A percentile compares a stretch with the other conserved stretches of the same genome.
These are phyloP conservation scores for Phlegmacium glaucopus DNA, from an alignment of 768 basidiomycete genomes.

Conservation along the genomic window DNA sequence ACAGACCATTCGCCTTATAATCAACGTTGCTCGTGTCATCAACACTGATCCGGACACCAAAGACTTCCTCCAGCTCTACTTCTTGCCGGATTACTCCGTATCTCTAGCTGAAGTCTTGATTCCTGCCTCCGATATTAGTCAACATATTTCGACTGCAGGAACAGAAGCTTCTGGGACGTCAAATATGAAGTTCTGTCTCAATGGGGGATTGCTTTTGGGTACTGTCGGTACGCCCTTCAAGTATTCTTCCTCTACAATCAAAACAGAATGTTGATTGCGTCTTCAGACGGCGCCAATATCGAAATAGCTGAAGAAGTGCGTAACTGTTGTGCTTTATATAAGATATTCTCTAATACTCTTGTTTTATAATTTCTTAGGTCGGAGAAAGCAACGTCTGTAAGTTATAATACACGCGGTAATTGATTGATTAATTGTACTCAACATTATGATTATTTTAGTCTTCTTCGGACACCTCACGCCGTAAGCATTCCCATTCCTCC, in stretches of 20 bases:
- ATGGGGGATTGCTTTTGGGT: constrained; percentile 85
- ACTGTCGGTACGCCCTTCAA: constrained; percentile 54
- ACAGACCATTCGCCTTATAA: constrained; percentile 89
- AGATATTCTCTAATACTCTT: too few relatives aligned
- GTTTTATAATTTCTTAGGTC: too few relatives aligned
- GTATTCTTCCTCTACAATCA: not conserved
- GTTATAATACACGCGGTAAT: constrained; percentile 28
- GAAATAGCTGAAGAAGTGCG: constrained; percentile 87
- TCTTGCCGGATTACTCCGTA: constrained; percentile 95
- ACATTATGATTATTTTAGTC: constrained; percentile 40
- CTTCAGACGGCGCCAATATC: constrained; percentile 85
- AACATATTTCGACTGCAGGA: constrained; percentile 97
- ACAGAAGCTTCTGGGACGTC: constrained; percentile 85
- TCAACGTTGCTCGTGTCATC: constrained; percentile 80
- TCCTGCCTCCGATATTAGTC: constrained; percentile 90
- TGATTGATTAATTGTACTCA: not conserved
- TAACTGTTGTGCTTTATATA: not conserved
- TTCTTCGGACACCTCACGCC: constrained; percentile 90
- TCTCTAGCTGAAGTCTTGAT: constrained; percentile 81
- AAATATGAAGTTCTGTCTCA: constrained; percentile 89
- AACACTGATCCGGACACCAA: constrained; percentile 85
- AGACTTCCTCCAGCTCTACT: constrained; percentile 83
- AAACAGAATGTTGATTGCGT: not conserved
- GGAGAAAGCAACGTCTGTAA: constrained; percentile 90
- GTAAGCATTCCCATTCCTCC: constrained; percentile 22